Evolutionary conservation across 2,329 filamentous ascomycete species (phyloP).

Genomic region (Karstenula rhodostoma): DNA sequence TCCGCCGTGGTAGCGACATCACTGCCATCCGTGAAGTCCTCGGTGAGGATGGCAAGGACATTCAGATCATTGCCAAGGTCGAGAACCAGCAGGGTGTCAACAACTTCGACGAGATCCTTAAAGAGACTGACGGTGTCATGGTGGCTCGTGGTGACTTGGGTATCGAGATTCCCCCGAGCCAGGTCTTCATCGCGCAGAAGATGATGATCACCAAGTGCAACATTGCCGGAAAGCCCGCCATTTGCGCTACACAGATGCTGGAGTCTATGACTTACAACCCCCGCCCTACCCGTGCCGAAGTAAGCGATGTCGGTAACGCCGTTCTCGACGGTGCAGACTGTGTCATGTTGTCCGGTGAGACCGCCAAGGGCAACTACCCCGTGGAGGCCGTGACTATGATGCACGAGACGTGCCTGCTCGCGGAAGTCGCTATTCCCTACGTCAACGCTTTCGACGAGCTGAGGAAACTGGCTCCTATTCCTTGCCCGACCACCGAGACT

Average conservation of each 20-base stretch:
- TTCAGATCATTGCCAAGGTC: conserved; percentile 99
- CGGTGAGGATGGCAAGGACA: conserved; percentile 89
- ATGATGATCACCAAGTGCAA: conserved; percentile 99
- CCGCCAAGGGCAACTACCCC: conserved; percentile 96
- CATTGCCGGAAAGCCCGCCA: conserved; percentile 97
- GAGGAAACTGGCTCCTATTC: conserved; percentile 80
- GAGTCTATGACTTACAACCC: conserved; percentile 99
- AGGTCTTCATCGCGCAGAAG: conserved; percentile 99
- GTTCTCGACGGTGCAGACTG: conserved; percentile 98
- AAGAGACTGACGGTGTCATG: conserved; percentile 98
- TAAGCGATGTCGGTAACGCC: conserved; percentile 97
- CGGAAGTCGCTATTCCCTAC: conserved; percentile 97
- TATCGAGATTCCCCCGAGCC: conserved; percentile 97
- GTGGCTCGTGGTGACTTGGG: conserved; percentile 97
- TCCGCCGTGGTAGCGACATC: conserved; percentile 93
- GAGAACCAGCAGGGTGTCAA: conserved; percentile 99
- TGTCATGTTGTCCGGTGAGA: conserved; percentile 99
- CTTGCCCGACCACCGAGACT: conserved; percentile 88
- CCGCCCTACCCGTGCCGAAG: conserved; percentile 95
- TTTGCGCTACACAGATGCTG: conserved; percentile 99
- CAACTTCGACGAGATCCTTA: conserved; percentile 98
- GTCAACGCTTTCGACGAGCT: conserved; percentile 97
- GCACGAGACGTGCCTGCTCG: conserved; percentile 96
- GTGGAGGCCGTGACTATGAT: conserved; percentile 94
- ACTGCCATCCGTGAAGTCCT: conserved; percentile 89